A percentile compares a stretch with the other conserved stretches of the same genome.
These are phyloP conservation scores for Vaccinium darrowii DNA, from an alignment of 148 eudicot genomes.

Conservation along the genomic window DNA sequence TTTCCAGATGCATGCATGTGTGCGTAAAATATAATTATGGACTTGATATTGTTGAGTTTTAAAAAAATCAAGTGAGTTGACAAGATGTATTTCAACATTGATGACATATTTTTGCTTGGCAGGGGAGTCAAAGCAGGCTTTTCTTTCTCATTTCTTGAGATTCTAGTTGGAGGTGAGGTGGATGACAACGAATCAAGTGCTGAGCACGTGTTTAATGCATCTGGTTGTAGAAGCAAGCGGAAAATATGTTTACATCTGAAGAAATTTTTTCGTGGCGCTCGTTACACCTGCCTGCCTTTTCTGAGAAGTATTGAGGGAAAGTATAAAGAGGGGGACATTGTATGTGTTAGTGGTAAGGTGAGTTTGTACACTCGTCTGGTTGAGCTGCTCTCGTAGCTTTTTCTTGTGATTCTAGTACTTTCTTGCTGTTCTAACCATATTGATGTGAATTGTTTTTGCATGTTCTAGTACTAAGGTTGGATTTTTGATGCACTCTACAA, in stretches of 20 bases:
- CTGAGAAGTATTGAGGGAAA: slow-evolving; percentile 62
- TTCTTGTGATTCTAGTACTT: not conserved
- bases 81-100: not conserved
- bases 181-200: slow-evolving; percentile 33
- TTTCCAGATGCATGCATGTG: not conserved
- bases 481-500: not conserved
- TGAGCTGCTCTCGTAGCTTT: slow-evolving; percentile 7
- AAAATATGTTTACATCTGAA: slow-evolving; percentile 71
- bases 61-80: not conserved
- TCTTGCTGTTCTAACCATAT: slow-evolving; percentile 7
- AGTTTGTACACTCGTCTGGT: slow-evolving; percentile 21
- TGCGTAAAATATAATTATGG: not conserved
- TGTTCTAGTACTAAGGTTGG: not conserved
- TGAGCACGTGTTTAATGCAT: slow-evolving; percentile 36
- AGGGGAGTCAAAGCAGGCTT: slow-evolving; percentile 74
- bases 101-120: slow-evolving; percentile 21
- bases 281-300: slow-evolving; percentile 72
- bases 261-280: slow-evolving; percentile 81
- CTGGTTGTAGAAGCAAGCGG: slow-evolving; percentile 39
- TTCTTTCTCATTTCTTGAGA: slow-evolving; percentile 81
- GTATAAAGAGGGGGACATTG: slow-evolving; percentile 80
- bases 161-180: slow-evolving; percentile 77
- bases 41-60: not conserved
- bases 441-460: not conserved
- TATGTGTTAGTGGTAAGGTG: slow-evolving; percentile 98